Evolutionary conservation across 352 stramenopile genomes (phyloP), one percentile per base, ranked within the genome.

Genomic region (Thalassiosira mediterranea): DNA sequence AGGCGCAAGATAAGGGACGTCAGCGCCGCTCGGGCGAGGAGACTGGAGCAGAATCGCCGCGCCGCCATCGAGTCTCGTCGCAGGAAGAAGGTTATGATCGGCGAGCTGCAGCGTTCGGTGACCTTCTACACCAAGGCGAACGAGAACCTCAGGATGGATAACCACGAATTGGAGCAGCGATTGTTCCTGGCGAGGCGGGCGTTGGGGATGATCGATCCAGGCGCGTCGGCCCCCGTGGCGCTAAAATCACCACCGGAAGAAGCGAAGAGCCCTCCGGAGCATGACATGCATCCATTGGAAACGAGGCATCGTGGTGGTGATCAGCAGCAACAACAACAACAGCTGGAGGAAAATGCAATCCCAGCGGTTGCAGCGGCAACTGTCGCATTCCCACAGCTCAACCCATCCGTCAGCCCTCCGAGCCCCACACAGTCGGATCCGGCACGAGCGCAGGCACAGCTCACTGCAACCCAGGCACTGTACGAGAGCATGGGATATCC

Each of bases 1-100:
- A 25, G 19, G 0, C 21, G 32, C 7, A n/a, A n/a, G n/a, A n/a
- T n/a, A n/a, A n/a, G 19, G 31, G 62, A 72, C 46, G 44, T 56
- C 8, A 29, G 13, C 40, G 64, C 37, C 0, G 72, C 82, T n/a
- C 77, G 86, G 44, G 78, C 86, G 48, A 84, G 88, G 46, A 72
- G 88, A 19, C 69, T 94, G 0, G 88, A 94, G 52, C 83, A 92
- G 32, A 94, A 94, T 64, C 73, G 88, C 3, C 90, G 89, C 61
- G 89, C 87, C 19, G 87, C 87, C 11, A 57, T 84, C n/a, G 89
- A 94, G 58, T 91, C 80, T 1, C 68, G 89, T 4, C 57, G 87
- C n/a, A 53, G 89, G 7, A 94, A 93, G 64, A 94, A 94, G 74
- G 70, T 89, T 7, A 89, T 91, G 79, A 84, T 93, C 56, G 89